phyloP scores from a whole-genome alignment of 73 alveolate genomes.

The Stentor roeselii region DNA sequence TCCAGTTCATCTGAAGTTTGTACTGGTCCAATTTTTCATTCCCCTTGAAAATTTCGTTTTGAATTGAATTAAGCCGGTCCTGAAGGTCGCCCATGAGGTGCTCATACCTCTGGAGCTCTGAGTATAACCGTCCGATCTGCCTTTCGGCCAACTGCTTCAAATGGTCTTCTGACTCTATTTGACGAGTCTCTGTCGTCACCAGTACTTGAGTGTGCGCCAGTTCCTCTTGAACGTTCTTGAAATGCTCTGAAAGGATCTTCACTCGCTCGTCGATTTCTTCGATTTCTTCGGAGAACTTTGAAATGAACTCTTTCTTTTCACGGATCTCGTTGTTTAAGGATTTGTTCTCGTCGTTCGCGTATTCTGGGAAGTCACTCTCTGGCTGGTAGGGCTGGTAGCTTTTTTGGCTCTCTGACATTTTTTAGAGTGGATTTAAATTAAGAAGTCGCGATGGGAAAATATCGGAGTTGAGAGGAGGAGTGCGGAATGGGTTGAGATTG shows the following conservation, averaged over 20 bases:
- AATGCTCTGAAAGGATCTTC: slow-evolving; percentile 75
- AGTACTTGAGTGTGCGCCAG: slow-evolving; percentile 83
- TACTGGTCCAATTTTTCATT: slow-evolving; percentile 96
- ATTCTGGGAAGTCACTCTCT: slow-evolving; percentile 88
- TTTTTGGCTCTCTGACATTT: slow-evolving; percentile 7
- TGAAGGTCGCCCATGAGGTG: slow-evolving; percentile 61
- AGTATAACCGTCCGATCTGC: slow-evolving; percentile 76
- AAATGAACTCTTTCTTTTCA: slow-evolving; percentile 64
- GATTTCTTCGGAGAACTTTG: slow-evolving; percentile 65
- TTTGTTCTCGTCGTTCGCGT: slow-evolving; percentile 92
- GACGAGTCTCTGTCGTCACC: slow-evolving; percentile 68
- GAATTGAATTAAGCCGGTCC: slow-evolving; percentile 93
- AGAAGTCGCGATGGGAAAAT: too few relatives aligned
- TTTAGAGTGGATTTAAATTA: too few relatives aligned
- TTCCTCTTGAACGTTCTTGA: slow-evolving; percentile 84
- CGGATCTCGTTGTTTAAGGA: slow-evolving; percentile 77
- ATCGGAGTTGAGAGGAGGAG: too few relatives aligned
- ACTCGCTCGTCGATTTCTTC: slow-evolving; percentile 84
- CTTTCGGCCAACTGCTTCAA: slow-evolving; percentile 86
- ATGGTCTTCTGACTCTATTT: slow-evolving; percentile 93
- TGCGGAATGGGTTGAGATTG: too few relatives aligned
- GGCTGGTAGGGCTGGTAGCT: slow-evolving; percentile 12
- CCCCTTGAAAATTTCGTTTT: slow-evolving; percentile 95
- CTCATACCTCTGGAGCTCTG: slow-evolving; percentile 77
- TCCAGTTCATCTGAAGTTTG: slow-evolving; percentile 99